Percentiles rank a stretch among this genome's conserved stretches.
Conservation (phyloP, 257 asterid species). For the Scutellaria barbata region DNA sequence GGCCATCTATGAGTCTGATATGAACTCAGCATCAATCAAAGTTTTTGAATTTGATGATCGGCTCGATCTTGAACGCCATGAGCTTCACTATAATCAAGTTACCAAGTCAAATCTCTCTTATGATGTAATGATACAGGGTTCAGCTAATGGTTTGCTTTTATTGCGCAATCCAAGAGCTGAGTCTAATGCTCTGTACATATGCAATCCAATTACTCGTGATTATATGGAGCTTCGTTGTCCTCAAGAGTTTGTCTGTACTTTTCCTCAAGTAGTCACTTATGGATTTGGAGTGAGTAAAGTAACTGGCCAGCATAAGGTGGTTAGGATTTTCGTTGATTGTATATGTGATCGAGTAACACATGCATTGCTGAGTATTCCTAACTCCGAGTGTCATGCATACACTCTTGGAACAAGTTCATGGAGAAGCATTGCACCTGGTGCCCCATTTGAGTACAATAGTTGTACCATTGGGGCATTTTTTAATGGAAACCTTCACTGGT, state of each 20-base stretch:
- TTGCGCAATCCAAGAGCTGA: background rate
- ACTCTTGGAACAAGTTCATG: background rate
- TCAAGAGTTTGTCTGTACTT: background rate
- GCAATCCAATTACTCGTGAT: background rate
- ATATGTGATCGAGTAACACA: background rate
- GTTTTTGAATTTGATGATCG: background rate
- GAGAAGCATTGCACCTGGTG: background rate
- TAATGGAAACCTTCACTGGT: background rate
- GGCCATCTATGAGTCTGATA: too few species aligned
- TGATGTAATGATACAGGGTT: background rate
- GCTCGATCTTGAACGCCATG: background rate
- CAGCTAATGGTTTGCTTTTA: background rate
- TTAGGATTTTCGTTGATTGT: background rate
- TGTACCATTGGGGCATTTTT: background rate
- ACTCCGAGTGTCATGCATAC: background rate
- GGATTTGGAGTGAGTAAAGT: slow-evolving; percentile 1
- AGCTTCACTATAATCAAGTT: background rate
- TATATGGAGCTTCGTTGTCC: background rate
- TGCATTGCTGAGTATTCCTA: background rate
- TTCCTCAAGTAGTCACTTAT: background rate
- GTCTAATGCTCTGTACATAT: background rate
- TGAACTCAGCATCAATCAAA: background rate
- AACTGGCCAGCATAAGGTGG: background rate
- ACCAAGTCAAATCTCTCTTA: background rate
- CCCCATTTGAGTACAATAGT: background rate